A percentile compares a stretch with the other conserved stretches of the same genome.
Evolutionary conservation across 1,139 yeast species (phyloP).

Genomic region (Magnusiomyces clavatus): DNA sequence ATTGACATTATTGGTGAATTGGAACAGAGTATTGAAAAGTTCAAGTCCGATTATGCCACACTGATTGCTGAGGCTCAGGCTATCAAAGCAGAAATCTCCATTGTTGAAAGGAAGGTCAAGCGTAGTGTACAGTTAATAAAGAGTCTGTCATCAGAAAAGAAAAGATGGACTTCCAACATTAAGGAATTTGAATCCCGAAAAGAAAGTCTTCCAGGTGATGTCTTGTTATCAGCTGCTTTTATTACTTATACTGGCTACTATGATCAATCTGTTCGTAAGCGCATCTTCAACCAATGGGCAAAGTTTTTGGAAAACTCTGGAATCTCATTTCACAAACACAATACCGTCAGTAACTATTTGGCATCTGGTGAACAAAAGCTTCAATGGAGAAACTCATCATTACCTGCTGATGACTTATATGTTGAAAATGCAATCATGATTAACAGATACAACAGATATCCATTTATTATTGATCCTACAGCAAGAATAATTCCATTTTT

Average conservation of each 20-base stretch:
- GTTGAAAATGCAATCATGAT: constrained; percentile 59
- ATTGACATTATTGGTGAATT: constrained; percentile 75
- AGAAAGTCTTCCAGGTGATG: constrained; percentile 52
- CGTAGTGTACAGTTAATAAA: constrained; percentile 59
- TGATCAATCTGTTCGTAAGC: constrained; percentile 46
- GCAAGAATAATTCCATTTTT: constrained; percentile 42
- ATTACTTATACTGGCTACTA: constrained; percentile 53
- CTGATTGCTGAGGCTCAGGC: constrained; percentile 72
- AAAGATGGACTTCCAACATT: constrained; percentile 66
- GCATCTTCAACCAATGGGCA: constrained; percentile 39
- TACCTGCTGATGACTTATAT: constrained; percentile 51
- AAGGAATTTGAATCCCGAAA: constrained; percentile 43
- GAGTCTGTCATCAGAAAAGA: constrained; percentile 57
- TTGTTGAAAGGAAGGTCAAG: constrained; percentile 52
- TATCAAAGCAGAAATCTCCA: constrained; percentile 61
- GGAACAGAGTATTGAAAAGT: constrained; percentile 57
- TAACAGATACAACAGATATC: constrained; percentile 36
- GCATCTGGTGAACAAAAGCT: constrained; percentile 38
- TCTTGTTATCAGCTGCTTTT: constrained; percentile 55
- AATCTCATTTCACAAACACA: constrained; percentile 39
- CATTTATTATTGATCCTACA: constrained; percentile 71
- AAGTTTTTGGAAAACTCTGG: constrained; percentile 33
- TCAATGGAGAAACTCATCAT: constrained; percentile 47
- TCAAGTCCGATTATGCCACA: constrained; percentile 60
- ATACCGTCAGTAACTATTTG: constrained; percentile 33